Evolutionary conservation across 192 early-diverging fungal species (phyloP).

Genomic region (Kappamyces sp.): DNA sequence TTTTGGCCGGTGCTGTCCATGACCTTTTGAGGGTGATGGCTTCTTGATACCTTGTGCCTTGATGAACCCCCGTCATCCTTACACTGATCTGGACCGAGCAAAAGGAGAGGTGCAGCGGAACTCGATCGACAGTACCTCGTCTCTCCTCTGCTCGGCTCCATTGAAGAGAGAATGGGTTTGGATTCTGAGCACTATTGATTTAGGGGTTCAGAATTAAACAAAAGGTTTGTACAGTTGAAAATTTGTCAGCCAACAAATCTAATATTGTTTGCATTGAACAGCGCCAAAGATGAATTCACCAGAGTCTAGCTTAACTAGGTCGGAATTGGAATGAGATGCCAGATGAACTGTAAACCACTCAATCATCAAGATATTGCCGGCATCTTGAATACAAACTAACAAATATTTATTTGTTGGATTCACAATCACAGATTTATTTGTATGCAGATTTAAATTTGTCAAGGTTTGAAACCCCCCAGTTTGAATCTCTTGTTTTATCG

Average conservation of each 20-base stretch:
- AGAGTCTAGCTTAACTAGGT: too few relatives aligned
- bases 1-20: constrained; percentile 12
- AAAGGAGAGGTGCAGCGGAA: background rate
- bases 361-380: background rate
- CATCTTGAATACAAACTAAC: constrained; percentile 4
- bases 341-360: too few relatives aligned
- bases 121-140: constrained; percentile 4
- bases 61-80: constrained; percentile 14
- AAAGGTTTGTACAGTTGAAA: too few relatives aligned
- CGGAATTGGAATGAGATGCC: too few relatives aligned
- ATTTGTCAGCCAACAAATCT: too few relatives aligned
- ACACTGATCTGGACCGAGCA: constrained; percentile 7
- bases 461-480: background rate
- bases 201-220: too few relatives aligned
- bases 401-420: background rate
- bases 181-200: constrained; percentile 7
- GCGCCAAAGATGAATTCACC: too few relatives aligned
- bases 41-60: background rate
- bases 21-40: constrained; percentile 2
- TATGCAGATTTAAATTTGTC: background rate
- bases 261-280: too few relatives aligned
- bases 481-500: background rate
- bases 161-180: constrained; percentile 7
- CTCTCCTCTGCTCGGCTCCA: background rate
- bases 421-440: background rate